Percentiles rank a stretch among this genome's conserved stretches.
Conservation (phyloP, 768 basidiomycete species). For the Inosperma sp. region DNA sequence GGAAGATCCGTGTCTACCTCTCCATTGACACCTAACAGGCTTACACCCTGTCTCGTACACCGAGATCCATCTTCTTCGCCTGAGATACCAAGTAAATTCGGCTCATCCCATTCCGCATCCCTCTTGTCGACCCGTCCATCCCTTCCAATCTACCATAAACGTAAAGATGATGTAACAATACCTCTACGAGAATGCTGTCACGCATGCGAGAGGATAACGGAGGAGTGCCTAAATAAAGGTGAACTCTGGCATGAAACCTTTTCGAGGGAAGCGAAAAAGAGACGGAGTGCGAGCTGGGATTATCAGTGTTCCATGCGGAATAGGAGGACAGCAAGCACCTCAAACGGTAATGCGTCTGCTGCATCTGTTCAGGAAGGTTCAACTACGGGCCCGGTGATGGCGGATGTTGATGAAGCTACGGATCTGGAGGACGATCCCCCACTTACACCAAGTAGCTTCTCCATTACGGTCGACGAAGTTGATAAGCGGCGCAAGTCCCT, state of each 20-base stretch:
- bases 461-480: conserved; percentile 51
- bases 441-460: neutral
- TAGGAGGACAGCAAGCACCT: conserved; percentile 15
- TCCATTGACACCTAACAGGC: conserved; percentile 30
- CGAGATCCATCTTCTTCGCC: conserved; percentile 25
- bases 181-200: conserved; percentile 71
- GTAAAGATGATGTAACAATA: conserved; percentile 43
- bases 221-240: conserved; percentile 50
- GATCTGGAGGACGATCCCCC: neutral
- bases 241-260: conserved; percentile 62
- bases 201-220: conserved; percentile 56
- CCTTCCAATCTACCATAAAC: conserved; percentile 32
- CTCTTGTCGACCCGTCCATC: conserved; percentile 23
- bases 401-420: neutral
- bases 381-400: neutral
- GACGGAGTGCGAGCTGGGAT: conserved; percentile 46
- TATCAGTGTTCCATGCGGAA: too few relatives aligned
- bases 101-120: conserved; percentile 14
- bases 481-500: conserved; percentile 51
- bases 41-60: conserved; percentile 55
- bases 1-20: conserved; percentile 31
- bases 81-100: conserved; percentile 6
- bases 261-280: conserved; percentile 54
- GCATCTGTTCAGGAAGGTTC: neutral
- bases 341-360: neutral